Evolutionary conservation across 345 rosid genomes (phyloP), one percentile per base, ranked within the genome.

Genomic region (Boechera stricta): DNA sequence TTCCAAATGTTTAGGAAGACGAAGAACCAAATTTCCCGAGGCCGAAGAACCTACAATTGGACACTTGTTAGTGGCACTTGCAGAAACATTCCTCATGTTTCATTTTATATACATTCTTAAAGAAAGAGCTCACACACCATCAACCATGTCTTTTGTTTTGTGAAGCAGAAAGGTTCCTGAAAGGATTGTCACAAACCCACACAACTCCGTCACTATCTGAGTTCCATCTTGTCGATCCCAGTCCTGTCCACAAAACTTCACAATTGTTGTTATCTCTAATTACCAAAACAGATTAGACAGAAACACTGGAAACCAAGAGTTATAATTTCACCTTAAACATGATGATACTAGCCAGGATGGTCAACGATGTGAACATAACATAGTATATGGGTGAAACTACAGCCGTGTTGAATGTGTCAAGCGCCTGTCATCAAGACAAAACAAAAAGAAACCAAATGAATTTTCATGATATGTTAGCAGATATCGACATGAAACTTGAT

Each of bases 351-450:
- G 94, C 94, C 79, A 88, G 64, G 76, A 91, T 88, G 35, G 97
- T 89, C 18, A 91, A 72, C 7, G 92, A 84, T 10, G 97, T 89
- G 83, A 91, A 91, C 91, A 89, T 91, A 15, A 89, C 91, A 45
- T 89, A 89, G 82, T 88, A 91, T 77, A 91, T 89, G 4, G 97
- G 97, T 54, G 94, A 91, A 49, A 91, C 93, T 24, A 91, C 91
- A 56, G 91, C 97, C 0, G 94, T 88, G 85, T 88, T 89, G 82
- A 91, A 91, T 32, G 93, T 91, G 76, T 89, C 97, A 63, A 91
- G 94, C 41, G 94, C 97, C 93, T 89, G 91, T 81, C 74, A 36
- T 53, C 64, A 16, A 49, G 41, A 24, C 28, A 44, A 44, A 26
- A 60, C 11, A 29, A 53, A 64, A 18, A 70, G 42, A 71, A 73